A percentile compares a stretch with the other conserved stretches of the same genome.
Evolutionary conservation across 441 rosid species (phyloP).

Genomic region (Populus hybrid): DNA sequence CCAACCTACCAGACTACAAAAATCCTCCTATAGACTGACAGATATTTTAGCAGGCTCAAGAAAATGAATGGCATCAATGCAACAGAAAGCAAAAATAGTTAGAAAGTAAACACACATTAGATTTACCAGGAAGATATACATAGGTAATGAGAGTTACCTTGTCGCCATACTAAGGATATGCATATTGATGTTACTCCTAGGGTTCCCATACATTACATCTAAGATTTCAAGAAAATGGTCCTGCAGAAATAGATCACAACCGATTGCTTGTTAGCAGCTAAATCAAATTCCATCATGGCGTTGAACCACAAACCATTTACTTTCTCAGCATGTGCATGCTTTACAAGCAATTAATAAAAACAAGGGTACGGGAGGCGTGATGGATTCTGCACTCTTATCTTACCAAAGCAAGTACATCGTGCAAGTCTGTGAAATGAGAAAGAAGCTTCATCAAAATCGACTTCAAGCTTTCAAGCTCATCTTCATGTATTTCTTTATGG

Average conservation of each 20-base stretch:
- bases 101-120: neutral
- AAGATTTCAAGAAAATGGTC: conserved; percentile 72
- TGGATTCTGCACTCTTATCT: conserved; percentile 16
- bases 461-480: conserved; percentile 69
- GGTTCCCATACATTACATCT: conserved; percentile 70
- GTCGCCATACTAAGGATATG: conserved; percentile 69
- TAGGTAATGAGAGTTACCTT: conserved; percentile 42
- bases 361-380: neutral
- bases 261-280: conserved; percentile 9
- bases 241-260: conserved; percentile 40
- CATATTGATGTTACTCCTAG: conserved; percentile 52
- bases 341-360: neutral
- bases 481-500: conserved; percentile 54
- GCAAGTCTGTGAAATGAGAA: conserved; percentile 60
- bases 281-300: neutral
- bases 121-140: neutral
- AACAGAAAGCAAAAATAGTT: neutral
- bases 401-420: conserved; percentile 70
- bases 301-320: conserved; percentile 10
- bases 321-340: neutral
- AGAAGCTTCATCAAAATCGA: conserved; percentile 79
- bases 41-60: neutral
- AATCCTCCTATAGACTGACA: neutral
- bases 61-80: neutral
- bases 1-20: neutral